Evolutionary conservation across 306 rosid genomes (phyloP), one percentile per base, ranked within the genome.

Genomic region (Begonia fuchsioides): DNA sequence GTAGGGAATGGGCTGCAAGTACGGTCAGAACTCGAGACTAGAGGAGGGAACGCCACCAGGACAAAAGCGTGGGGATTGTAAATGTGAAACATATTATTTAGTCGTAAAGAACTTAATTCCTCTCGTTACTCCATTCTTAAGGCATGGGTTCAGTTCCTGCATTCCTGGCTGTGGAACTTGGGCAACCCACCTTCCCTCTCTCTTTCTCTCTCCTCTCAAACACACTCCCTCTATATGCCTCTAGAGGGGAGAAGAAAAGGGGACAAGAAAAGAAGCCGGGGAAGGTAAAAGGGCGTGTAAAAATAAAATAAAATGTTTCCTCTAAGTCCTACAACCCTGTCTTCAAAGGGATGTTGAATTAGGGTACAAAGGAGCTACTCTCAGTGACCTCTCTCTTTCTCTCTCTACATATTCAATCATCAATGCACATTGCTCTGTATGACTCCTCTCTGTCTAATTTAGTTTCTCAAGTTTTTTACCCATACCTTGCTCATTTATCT

Each of bases 31-130:
- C n/a, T n/a, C n/a, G n/a, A n/a, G n/a, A 41, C 45, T 56, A 53
- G 39, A 54, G 52, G 53, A 55, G 69, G 47, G 64, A 66, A 79
- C 61, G 65, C 58, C 79, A 76, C 73, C 63, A 58, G 54, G 59
- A 53, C n/a, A n/a, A n/a, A n/a, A n/a, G 53, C 70, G 52, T 82
- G 69, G 97, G 97, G 93, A 79, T 90, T 72, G 69, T 67, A 64
- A 66, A 55, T 55, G 49, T 4, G 11, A n/a, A n/a, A n/a, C n/a
- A n/a, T n/a, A n/a, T n/a, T n/a, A n/a, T n/a, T n/a, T n/a, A n/a
- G n/a, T n/a, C n/a, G n/a, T n/a, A n/a, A n/a, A n/a, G n/a, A n/a
- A n/a, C n/a, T 19, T 18, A 32, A 38, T 13, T 3, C 15, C n/a
- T n/a, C 39, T 12, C 3, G 47, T 17, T 1, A 51, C 8, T 57